Conservation (phyloP, 495 filamentous ascomycete genomes). For the Viridothelium virens region DNA sequence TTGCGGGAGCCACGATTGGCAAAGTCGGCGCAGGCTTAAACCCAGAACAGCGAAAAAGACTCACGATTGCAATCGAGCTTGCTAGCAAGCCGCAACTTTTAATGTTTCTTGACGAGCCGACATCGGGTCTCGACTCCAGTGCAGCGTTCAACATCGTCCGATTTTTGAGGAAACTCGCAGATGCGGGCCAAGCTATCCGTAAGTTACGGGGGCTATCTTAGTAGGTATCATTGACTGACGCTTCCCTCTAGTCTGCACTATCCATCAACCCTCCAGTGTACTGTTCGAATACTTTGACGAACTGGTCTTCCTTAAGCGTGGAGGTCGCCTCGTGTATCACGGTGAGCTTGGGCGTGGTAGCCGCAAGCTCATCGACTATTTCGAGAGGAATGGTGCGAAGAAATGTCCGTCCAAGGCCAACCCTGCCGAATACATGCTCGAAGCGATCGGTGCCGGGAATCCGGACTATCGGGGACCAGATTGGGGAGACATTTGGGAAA, state of each 20-base stretch:
- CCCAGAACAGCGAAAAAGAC: conserved; percentile 61
- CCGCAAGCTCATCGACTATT: conserved; percentile 51
- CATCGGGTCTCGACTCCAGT: conserved; percentile 56
- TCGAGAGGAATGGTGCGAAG: conserved; percentile 54
- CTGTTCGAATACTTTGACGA: conserved; percentile 70
- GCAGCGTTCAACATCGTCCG: conserved; percentile 58
- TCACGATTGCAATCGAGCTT: conserved; percentile 63
- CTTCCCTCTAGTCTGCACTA: conserved; percentile 47
- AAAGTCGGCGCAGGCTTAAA: conserved; percentile 84
- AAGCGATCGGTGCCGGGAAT: conserved; percentile 66
- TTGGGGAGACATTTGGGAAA: conserved; percentile 74
- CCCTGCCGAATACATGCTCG: conserved; percentile 64
- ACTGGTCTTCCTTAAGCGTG: conserved; percentile 58
- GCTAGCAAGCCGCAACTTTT: conserved; percentile 58
- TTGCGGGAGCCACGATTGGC: conserved; percentile 81
- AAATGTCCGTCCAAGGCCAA: conserved; percentile 51
- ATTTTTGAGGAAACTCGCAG: conserved; percentile 58
- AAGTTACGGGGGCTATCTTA: too few species aligned
- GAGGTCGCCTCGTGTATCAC: conserved; percentile 66
- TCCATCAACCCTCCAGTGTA: conserved; percentile 67
- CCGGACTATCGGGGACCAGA: conserved; percentile 64
- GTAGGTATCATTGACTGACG: too few species aligned
- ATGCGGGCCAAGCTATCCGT: conserved; percentile 56
- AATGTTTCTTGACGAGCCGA: conserved; percentile 73
- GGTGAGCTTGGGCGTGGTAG: conserved; percentile 53